Evolutionary conservation across 1,139 yeast species (phyloP), one percentile per base, ranked within the genome.

Genomic region (Hansenula sp.): DNA sequence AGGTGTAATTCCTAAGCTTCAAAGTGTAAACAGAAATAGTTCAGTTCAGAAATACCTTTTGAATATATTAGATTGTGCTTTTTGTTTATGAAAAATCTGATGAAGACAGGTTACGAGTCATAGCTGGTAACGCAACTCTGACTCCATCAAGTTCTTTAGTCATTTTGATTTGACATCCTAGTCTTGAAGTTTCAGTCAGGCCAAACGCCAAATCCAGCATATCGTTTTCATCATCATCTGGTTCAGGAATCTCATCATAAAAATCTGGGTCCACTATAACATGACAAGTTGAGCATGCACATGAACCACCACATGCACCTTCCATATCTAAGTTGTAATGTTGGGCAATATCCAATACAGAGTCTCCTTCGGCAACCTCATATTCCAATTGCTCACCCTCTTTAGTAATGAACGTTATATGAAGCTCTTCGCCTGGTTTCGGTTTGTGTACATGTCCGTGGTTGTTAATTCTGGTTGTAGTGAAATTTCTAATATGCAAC

Each of bases 241-340:
- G 99, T 63, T 93, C 99, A 25, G 95, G 96, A 55, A 93, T 78
- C 47, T 71, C 78, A 60, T 93, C 99, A 66, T 89, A 93, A 61
- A 71, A 90, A 39, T 85, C 96, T 1, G 99, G 99, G 62, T 93
- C 99, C 33, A 93, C 90, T 42, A 93, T 93, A 47, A 93, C 84
- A 67, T 93, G 99, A 63, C 99, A 93, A 0, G 99, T 93, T 4
- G 97, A 90, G 62, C 99, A 93, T 1, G 99, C 99, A 71, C 99
- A 93, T 2, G 97, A 89, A 2, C 99, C 99, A 32, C 99, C 99
- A 67, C 99, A 93, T 0, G 99, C 99, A 38, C 99, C 96, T 63
- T 93, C 99, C 91, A 93, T 90, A 57, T 93, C 99, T 49, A 93
- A 68, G 57, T 90, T 85, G 60, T 91, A 70, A 4, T 95, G 96